Conservation (phyloP, 2,329 filamentous ascomycete species). For the Ophiocordyceps polyrhachis-furcata region DNA sequence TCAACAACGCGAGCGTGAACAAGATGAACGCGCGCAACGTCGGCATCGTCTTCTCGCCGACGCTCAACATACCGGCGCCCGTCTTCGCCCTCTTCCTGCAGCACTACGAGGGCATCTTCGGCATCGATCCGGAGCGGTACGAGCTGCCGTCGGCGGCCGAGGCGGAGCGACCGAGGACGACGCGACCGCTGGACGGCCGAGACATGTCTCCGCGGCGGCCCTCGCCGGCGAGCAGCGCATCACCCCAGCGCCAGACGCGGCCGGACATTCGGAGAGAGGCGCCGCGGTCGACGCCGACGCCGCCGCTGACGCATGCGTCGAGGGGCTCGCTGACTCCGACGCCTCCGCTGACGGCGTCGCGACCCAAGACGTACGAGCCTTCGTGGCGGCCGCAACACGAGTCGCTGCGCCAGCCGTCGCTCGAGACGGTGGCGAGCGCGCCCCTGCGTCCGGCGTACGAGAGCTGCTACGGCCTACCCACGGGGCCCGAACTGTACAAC, state of each 20-base stretch:
- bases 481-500: slow-evolving; percentile 8
- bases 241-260: slow-evolving; percentile 30
- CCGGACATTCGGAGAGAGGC: slow-evolving; percentile 11
- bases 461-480: slow-evolving; percentile 14
- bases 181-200: neutral
- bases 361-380: slow-evolving; percentile 5
- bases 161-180: slow-evolving; percentile 16
- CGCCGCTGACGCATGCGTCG: slow-evolving; percentile 20
- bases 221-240: slow-evolving; percentile 28
- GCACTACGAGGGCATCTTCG: slow-evolving; percentile 76
- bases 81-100: slow-evolving; percentile 89
- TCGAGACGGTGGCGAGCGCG: slow-evolving; percentile 10
- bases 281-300: slow-evolving; percentile 27
- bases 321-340: slow-evolving; percentile 21
- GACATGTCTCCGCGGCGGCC: slow-evolving; percentile 27
- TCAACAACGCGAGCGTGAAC: slow-evolving; percentile 76
- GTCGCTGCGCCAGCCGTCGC: slow-evolving; percentile 19
- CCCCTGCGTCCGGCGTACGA: slow-evolving; percentile 25
- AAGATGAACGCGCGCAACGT: slow-evolving; percentile 98
- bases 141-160: slow-evolving; percentile 31
- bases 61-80: slow-evolving; percentile 85
- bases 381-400: slow-evolving; percentile 20
- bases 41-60: slow-evolving; percentile 94
- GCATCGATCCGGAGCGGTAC: slow-evolving; percentile 46
- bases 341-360: slow-evolving; percentile 14